Base-by-base conservation (phyloP, 768 basidiomycete genomes). In the Hebeloma cylindrosporum region DNA sequence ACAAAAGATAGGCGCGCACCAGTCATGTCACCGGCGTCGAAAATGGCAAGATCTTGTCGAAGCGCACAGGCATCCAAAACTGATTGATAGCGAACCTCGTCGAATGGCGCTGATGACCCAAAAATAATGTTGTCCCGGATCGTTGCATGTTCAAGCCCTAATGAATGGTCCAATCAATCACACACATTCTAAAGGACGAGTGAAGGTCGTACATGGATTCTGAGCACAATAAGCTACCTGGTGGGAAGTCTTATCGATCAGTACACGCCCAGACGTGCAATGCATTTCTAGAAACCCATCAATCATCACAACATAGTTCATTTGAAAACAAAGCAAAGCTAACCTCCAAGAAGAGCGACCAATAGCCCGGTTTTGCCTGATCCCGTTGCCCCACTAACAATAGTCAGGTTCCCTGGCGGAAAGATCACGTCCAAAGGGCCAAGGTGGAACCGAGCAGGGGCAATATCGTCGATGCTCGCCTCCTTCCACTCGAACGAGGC, bases 61-160 rank as follows among this genome's bases (percentile, higher is more conserved):
- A 93, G 69, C 1, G 85, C 83, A 60, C 92, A 93, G 1, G 84
- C 86, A 5, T 87, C 78, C 8, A 93, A 59, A 14, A 88, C 84
- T 1, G 68, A 60, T 14, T 78, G 65, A 59, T 91, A 92, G 5
- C 89, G 73, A n/a, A 62, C 61, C 48, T 74, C 70, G 53, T 88
- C 75, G 57, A 74, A 82, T 2, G 79, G 79, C 51, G 69, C 72
- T 3, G 71, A 64, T 1, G 79, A 73, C 2, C 82, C 82, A 64
- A 90, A 94, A 10, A 88, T 61, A 51, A 94, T 87, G 58, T 91
- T 90, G 45, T 89, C 88, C 16, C 78, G 71, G 45, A 93, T 88
- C 0, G 87, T 86, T 1, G 85, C 87, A 59, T 89, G 85, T 58
- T 88, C 82, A 6, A 90, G 73, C 85, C 85, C 87, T 70, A 64